phyloP scores from a whole-genome alignment of 345 rosid species.

The Brassica cretica region DNA sequence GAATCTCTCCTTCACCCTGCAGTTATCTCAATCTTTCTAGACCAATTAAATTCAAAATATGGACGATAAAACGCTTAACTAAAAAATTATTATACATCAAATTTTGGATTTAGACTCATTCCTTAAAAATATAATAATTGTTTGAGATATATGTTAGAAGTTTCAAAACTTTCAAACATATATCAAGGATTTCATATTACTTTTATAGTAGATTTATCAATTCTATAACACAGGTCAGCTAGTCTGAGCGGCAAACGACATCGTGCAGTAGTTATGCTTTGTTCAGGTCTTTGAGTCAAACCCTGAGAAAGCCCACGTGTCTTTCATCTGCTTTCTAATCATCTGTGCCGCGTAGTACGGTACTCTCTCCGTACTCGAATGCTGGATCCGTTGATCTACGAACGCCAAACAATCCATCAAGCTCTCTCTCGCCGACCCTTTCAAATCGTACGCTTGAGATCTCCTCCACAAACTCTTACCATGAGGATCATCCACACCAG shows the following conservation, averaged over 20 bases:
- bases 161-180: neutral
- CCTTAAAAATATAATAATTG: neutral
- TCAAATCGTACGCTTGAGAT: slow-evolving; percentile 80
- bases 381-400: slow-evolving; percentile 44
- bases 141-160: neutral
- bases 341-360: slow-evolving; percentile 66
- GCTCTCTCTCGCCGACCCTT: slow-evolving; percentile 67
- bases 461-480: slow-evolving; percentile 89
- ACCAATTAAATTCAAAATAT: neutral
- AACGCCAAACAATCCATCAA: slow-evolving; percentile 75
- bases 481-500: slow-evolving; percentile 45
- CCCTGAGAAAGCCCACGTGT: slow-evolving; percentile 54
- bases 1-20: neutral
- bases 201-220: neutral
- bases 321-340: slow-evolving; percentile 65
- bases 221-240: neutral
- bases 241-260: neutral
- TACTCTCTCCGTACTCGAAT: slow-evolving; percentile 35
- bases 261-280: neutral
- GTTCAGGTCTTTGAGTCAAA: slow-evolving; percentile 13
- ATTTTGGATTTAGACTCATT: neutral
- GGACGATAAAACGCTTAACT: neutral
- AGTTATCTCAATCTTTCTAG: neutral
- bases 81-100: neutral
- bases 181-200: neutral